phyloP scores from a whole-genome alignment of 2,329 filamentous ascomycete genomes.

The Cercospora berteroae region DNA sequence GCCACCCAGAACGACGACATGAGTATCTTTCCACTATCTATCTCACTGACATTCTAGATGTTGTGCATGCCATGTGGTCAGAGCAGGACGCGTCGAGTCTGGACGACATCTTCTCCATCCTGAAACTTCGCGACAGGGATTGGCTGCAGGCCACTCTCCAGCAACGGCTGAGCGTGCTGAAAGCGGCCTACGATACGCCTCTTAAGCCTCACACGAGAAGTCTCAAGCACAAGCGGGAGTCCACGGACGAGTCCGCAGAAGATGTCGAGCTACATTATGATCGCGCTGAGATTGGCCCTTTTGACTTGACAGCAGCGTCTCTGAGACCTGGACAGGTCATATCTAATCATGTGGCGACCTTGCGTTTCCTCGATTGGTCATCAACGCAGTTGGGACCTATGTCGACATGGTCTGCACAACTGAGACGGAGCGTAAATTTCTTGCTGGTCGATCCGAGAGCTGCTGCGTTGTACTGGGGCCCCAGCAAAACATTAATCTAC shows the following conservation, averaged over 20 bases:
- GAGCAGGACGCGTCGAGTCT: slow-evolving; percentile 11
- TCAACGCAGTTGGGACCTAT: slow-evolving; percentile 22
- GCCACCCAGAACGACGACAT: neutral
- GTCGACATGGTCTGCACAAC: slow-evolving; percentile 17
- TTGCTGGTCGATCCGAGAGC: slow-evolving; percentile 22
- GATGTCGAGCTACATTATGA: neutral
- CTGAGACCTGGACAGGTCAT: slow-evolving; percentile 7
- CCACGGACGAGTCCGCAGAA: slow-evolving; percentile 1
- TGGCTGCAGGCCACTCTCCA: slow-evolving; percentile 14
- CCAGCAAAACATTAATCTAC: slow-evolving; percentile 37
- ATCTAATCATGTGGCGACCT: slow-evolving; percentile 18
- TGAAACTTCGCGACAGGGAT: slow-evolving; percentile 12
- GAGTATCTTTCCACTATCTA: neutral
- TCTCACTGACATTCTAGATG: neutral
- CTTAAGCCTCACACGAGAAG: neutral
- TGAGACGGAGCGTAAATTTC: slow-evolving; percentile 24
- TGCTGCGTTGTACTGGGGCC: slow-evolving; percentile 29
- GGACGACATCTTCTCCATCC: slow-evolving; percentile 11
- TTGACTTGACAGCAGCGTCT: slow-evolving; percentile 17
- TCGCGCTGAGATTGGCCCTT: slow-evolving; percentile 9
- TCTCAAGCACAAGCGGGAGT: slow-evolving; percentile 12
- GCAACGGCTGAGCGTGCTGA: slow-evolving; percentile 6
- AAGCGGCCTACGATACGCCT: neutral
- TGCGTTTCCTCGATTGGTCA: slow-evolving; percentile 24
- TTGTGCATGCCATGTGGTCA: slow-evolving; percentile 7